phyloP scores from a whole-genome alignment of 345 rosid genomes.

The Hibiscus syriacus region DNA sequence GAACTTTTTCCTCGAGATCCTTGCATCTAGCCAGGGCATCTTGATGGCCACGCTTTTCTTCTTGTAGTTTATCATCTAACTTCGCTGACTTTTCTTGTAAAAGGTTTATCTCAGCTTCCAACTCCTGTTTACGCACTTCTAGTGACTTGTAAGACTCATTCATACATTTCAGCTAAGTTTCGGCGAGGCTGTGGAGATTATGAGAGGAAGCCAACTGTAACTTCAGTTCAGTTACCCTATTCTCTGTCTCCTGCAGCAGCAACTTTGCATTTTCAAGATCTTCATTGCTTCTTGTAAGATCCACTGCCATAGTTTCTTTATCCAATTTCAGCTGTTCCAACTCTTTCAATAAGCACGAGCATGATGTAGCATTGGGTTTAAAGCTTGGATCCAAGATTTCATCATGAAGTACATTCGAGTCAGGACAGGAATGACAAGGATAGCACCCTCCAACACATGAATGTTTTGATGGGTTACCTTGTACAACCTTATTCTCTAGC shows the following conservation, averaged over 20 bases:
- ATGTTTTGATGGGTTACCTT: conserved; percentile 22
- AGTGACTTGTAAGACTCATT: conserved; percentile 65
- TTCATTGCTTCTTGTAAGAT: conserved; percentile 32
- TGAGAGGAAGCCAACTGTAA: conserved; percentile 37
- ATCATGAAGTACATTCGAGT: conserved; percentile 29
- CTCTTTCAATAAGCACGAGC: conserved; percentile 29
- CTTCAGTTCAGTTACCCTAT: conserved; percentile 39
- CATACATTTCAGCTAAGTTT: conserved; percentile 79
- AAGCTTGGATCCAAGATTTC: conserved; percentile 20
- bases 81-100: conserved; percentile 32
- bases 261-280: conserved; percentile 40
- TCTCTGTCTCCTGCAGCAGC: conserved; percentile 39
- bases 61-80: conserved; percentile 42
- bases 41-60: conserved; percentile 43
- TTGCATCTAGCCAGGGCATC: conserved; percentile 41
- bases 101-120: conserved; percentile 48
- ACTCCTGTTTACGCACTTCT: conserved; percentile 39
- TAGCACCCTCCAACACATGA: conserved; percentile 9
- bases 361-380: conserved; percentile 12
- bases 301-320: conserved; percentile 33
- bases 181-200: conserved; percentile 45
- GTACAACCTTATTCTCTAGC: conserved; percentile 31
- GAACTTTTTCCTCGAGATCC: conserved; percentile 47
- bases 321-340: conserved; percentile 39
- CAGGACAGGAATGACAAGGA: conserved; percentile 16